phyloP scores from a whole-genome alignment of 768 basidiomycete species.

The Rhodotorula sphaerocarpa region DNA sequence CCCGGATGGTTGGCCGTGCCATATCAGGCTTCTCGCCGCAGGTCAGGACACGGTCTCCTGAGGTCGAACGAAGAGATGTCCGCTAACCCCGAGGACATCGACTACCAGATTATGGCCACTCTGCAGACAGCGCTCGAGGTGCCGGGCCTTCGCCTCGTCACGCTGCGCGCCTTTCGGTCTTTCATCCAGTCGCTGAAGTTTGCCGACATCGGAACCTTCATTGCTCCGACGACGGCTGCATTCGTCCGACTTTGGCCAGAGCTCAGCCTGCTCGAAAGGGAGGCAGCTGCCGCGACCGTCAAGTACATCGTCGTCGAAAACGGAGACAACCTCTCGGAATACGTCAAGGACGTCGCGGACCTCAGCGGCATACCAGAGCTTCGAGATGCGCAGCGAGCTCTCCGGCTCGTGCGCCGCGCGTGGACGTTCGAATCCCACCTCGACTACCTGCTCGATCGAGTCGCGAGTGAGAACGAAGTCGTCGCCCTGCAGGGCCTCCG shows the following conservation, averaged over 20 bases:
- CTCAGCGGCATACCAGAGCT: constrained; percentile 60
- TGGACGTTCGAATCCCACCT: constrained; percentile 56
- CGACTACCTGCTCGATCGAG: constrained; percentile 62
- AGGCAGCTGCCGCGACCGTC: constrained; percentile 56
- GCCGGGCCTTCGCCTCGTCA: constrained; percentile 65
- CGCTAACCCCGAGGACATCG: not conserved
- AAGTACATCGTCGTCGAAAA: constrained; percentile 62
- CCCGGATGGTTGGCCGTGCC: constrained; percentile 59
- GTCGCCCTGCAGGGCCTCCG: constrained; percentile 64
- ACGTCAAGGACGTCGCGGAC: constrained; percentile 72
- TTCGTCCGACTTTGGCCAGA: constrained; percentile 67
- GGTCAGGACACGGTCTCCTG: constrained; percentile 48
- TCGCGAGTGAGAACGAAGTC: constrained; percentile 67
- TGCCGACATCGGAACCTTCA: constrained; percentile 67
- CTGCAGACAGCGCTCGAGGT: constrained; percentile 79
- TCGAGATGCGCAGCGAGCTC: constrained; percentile 33
- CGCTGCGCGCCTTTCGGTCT: constrained; percentile 67
- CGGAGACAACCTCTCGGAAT: constrained; percentile 50
- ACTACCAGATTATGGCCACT: constrained; percentile 78
- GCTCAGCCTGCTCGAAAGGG: constrained; percentile 53
- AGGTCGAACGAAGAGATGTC: too few relatives aligned
- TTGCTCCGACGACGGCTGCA: constrained; percentile 78
- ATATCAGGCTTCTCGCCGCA: constrained; percentile 77
- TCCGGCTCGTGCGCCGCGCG: constrained; percentile 45
- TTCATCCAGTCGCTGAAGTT: constrained; percentile 64